Percentiles rank a stretch among this genome's conserved stretches.
These are phyloP conservation scores for Scedosporium dehoogii DNA, from an alignment of 2,329 filamentous ascomycete species.

Conservation along the genomic window DNA sequence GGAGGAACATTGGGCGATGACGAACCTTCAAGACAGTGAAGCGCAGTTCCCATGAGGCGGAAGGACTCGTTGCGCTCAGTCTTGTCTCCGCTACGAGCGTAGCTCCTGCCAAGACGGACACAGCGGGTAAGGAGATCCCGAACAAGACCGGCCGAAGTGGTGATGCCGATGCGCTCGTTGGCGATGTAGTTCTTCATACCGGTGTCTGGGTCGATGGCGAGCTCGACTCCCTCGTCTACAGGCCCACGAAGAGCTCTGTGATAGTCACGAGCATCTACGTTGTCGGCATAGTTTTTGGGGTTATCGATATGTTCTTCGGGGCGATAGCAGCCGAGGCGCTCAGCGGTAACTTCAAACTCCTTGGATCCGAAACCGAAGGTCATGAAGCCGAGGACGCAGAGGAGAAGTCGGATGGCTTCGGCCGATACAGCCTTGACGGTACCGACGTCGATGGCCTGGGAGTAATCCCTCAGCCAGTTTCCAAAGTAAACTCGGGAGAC, in stretches of 20 bases:
- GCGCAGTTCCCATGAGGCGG: conserved; percentile 73
- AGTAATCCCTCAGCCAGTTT: conserved; percentile 91
- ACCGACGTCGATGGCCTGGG: conserved; percentile 86
- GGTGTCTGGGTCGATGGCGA: conserved; percentile 64
- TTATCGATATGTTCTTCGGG: conserved; percentile 70
- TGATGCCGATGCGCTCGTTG: conserved; percentile 67
- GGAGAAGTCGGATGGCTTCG: conserved; percentile 79
- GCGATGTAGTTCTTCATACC: conserved; percentile 94
- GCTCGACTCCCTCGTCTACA: conserved; percentile 67
- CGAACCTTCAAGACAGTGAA: conserved; percentile 75
- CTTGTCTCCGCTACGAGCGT: conserved; percentile 44
- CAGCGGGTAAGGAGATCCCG: conserved; percentile 61
- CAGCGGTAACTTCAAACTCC: conserved; percentile 75
- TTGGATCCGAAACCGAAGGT: conserved; percentile 80
- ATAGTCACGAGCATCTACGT: conserved; percentile 73
- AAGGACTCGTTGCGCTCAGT: conserved; percentile 82
- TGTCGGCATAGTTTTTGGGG: conserved; percentile 82
- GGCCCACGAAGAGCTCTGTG: conserved; percentile 73
- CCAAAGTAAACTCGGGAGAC: conserved; percentile 91
- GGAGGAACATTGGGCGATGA: background rate
- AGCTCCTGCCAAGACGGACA: conserved; percentile 72
- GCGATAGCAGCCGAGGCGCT: conserved; percentile 70
- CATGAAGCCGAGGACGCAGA: conserved; percentile 85
- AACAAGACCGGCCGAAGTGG: conserved; percentile 71
- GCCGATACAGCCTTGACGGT: conserved; percentile 85